Conservation (phyloP, 257 asterid species). For the Solanum piurae region DNA sequence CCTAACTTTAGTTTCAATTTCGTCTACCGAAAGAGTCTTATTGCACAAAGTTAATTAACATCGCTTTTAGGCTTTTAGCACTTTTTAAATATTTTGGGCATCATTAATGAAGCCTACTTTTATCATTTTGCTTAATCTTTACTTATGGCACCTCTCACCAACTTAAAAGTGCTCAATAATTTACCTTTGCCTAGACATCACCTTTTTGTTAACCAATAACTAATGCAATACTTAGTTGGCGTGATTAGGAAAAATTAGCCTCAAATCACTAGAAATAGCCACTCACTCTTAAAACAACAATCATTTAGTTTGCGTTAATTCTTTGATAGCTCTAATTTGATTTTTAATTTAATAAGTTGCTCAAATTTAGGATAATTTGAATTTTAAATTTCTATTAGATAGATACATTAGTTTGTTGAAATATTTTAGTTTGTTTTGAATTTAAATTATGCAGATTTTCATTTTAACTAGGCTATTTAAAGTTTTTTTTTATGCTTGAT, state of each 20-base stretch:
- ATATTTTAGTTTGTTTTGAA: neutral
- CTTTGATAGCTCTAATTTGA: neutral
- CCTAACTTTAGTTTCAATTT: neutral
- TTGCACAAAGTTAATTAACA: neutral
- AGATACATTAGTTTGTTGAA: neutral
- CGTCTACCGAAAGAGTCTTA: neutral
- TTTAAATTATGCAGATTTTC: neutral
- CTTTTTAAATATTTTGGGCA: neutral
- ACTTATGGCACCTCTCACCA: constrained; percentile 9
- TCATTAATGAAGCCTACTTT: neutral
- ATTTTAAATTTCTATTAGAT: neutral
- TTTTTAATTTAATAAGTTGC: neutral
- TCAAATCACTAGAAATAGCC: neutral
- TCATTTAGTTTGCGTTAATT: neutral
- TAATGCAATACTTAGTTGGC: neutral
- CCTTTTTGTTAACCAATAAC: neutral
- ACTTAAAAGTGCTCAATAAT: constrained; percentile 4
- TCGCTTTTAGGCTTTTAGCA: neutral
- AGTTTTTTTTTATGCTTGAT: neutral
- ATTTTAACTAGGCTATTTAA: no score
- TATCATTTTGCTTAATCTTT: constrained; percentile 20
- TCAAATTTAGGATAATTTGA: neutral
- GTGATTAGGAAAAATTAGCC: neutral
- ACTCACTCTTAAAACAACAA: neutral
- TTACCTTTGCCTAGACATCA: neutral